Conservation (phyloP, 805 yeast species). For the Blastobotrys peoriensis region DNA sequence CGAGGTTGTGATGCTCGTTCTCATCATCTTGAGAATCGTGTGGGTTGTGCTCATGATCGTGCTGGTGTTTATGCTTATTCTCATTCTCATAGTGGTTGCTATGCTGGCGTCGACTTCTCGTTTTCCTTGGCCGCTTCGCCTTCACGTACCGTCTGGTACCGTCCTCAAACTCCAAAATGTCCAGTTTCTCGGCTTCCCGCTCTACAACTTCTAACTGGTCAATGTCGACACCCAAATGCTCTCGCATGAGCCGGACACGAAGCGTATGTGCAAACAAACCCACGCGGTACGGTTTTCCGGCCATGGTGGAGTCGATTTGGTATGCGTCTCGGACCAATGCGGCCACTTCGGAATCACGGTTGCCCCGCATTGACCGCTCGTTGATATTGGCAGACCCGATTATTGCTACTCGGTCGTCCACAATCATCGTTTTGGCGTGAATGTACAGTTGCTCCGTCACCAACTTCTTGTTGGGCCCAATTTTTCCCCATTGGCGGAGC, state of each 20-base stretch:
- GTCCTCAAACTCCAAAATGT: background rate
- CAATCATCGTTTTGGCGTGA: conserved; percentile 88
- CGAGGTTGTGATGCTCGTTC: conserved; percentile 4
- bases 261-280: conserved; percentile 85
- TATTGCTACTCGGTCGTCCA: conserved; percentile 87
- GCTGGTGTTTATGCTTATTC: background rate
- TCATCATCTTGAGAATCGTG: background rate
- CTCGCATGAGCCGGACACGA: conserved; percentile 90
- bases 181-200: conserved; percentile 45
- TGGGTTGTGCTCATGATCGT: background rate
- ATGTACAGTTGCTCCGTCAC: conserved; percentile 90
- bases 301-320: conserved; percentile 56
- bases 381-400: conserved; percentile 97
- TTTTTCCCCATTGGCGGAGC: conserved; percentile 89
- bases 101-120: background rate
- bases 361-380: conserved; percentile 93
- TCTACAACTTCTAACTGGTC: conserved; percentile 80
- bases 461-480: conserved; percentile 66
- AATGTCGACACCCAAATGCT: conserved; percentile 90
- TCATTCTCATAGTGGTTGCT: background rate
- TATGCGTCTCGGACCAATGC: conserved; percentile 81
- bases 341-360: conserved; percentile 91
- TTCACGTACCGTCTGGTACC: background rate
- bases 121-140: background rate
- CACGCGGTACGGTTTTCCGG: conserved; percentile 73